Evolutionary conservation across 306 rosid genomes (phyloP).

Genomic region (Elaeagnus macrophylla): DNA sequence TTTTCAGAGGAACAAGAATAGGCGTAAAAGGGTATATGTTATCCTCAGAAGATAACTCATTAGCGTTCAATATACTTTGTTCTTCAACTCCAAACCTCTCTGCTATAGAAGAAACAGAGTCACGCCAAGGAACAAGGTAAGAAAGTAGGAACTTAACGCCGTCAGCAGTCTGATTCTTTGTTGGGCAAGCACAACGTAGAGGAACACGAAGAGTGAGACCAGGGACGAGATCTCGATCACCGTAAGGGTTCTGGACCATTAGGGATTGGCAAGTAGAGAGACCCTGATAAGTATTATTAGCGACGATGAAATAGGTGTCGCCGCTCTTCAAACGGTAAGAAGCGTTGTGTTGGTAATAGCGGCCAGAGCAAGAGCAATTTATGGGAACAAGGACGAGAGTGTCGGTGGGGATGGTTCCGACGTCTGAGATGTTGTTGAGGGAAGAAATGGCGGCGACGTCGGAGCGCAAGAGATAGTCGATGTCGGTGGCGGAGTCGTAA

Average conservation of each 20-base stretch:
- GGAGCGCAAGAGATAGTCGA: conserved; percentile 37
- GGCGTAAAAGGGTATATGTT: conserved; percentile 42
- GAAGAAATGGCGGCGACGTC: conserved; percentile 16
- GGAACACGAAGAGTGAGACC: conserved; percentile 31
- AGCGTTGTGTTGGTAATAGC: conserved; percentile 41
- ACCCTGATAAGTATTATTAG: conserved; percentile 51
- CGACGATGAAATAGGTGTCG: conserved; percentile 45
- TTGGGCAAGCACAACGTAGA: conserved; percentile 65
- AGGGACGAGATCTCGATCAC: background rate
- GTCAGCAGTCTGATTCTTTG: conserved; percentile 24
- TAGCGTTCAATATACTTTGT: conserved; percentile 35
- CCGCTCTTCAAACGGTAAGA: conserved; percentile 8
- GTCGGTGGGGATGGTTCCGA: conserved; percentile 19
- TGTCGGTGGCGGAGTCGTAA: conserved; percentile 27
- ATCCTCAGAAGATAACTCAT: conserved; percentile 8
- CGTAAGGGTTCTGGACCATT: conserved; percentile 28
- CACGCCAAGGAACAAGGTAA: conserved; percentile 27
- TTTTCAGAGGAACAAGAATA: conserved; percentile 33
- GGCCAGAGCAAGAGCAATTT: conserved; percentile 43
- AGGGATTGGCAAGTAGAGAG: conserved; percentile 69
- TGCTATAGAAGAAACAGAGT: conserved; percentile 22
- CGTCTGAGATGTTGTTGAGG: conserved; percentile 47
- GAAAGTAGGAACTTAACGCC: conserved; percentile 46
- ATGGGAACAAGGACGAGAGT: conserved; percentile 37
- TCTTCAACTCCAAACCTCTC: conserved; percentile 22